Conservation (phyloP, 78 protist genomes). For the Pigoraptor vietnamica region DNA sequence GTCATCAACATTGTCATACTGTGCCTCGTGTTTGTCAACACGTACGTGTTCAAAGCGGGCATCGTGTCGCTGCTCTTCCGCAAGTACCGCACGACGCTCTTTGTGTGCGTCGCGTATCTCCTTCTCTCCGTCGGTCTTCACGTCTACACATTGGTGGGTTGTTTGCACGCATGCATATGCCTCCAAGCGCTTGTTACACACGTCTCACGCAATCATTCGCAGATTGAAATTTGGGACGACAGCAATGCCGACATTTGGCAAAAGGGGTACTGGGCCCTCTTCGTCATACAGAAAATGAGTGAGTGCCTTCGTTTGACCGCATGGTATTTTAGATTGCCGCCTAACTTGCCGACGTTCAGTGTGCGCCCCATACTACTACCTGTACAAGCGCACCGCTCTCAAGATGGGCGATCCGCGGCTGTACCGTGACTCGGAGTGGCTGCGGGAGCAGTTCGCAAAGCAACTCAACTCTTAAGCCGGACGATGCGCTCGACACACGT, state of each 20-base stretch:
- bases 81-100: neutral
- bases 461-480: neutral
- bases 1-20: neutral
- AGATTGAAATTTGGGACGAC: neutral
- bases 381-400: neutral
- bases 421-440: neutral
- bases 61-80: neutral
- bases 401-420: neutral
- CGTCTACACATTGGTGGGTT: neutral
- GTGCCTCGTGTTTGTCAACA: neutral
- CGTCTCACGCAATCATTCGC: too few species aligned
- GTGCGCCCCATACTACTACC: neutral
- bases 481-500: too few species aligned
- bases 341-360: too few species aligned
- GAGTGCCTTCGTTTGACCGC: too few species aligned
- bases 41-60: neutral
- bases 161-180: neutral
- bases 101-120: neutral
- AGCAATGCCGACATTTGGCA: neutral
- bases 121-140: neutral
- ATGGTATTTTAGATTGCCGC: too few species aligned
- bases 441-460: neutral
- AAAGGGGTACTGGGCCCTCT: neutral
- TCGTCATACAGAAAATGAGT: neutral
- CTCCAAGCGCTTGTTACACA: neutral